Percentiles rank a stretch among this genome's conserved stretches.
These are phyloP conservation scores for Mollisia scopiformis DNA, from an alignment of 2,329 filamentous ascomycete genomes.

Conservation along the genomic window DNA sequence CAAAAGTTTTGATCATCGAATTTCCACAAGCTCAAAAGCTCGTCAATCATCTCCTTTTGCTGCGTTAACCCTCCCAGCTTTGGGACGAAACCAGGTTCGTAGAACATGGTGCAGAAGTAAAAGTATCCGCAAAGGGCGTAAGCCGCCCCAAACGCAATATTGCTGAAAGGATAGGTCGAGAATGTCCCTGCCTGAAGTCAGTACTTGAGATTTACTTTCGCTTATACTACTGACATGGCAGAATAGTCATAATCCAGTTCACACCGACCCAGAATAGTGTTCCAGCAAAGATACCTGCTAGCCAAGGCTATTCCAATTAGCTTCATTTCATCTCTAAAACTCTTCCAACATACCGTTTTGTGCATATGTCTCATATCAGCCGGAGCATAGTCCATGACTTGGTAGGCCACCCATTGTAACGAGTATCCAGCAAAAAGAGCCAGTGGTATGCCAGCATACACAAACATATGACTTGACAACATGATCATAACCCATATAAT, in stretches of 20 bases:
- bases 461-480: constrained; percentile 72
- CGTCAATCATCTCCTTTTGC: constrained; percentile 86
- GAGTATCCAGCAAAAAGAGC: constrained; percentile 67
- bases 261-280: constrained; percentile 81
- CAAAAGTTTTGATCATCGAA: constrained; percentile 97
- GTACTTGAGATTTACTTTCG: constrained; percentile 16
- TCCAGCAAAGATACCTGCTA: constrained; percentile 90
- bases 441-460: constrained; percentile 77
- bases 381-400: constrained; percentile 80
- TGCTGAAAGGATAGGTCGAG: constrained; percentile 70
- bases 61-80: constrained; percentile 88
- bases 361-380: constrained; percentile 88
- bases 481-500: constrained; percentile 73
- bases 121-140: constrained; percentile 78
- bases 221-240: constrained; percentile 61
- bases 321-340: background rate
- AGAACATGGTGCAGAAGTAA: constrained; percentile 82
- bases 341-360: constrained; percentile 68
- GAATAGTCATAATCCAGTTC: constrained; percentile 73
- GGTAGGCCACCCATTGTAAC: constrained; percentile 77
- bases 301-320: constrained; percentile 70
- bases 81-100: constrained; percentile 91
- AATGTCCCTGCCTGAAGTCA: constrained; percentile 61
- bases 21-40: constrained; percentile 81
- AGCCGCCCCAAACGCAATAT: constrained; percentile 71